These are phyloP conservation scores for Pythium rhizo-oryzae DNA, from an alignment of 352 stramenopile genomes.

Conservation along the genomic window DNA sequence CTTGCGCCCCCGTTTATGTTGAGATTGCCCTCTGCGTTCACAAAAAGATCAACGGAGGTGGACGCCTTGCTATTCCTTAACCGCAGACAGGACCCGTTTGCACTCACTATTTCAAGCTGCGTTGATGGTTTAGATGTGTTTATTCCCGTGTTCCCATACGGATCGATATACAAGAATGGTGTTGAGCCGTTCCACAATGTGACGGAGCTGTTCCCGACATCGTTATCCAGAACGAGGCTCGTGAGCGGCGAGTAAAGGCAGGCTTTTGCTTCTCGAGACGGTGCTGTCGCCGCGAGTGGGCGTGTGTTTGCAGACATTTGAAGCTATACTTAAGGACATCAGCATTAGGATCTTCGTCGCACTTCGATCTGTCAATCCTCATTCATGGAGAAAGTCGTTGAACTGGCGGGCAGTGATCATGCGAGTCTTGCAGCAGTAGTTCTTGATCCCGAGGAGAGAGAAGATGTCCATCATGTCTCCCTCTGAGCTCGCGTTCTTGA, in stretches of 20 bases:
- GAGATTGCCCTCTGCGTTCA: too few species aligned
- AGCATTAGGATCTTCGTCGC: too few species aligned
- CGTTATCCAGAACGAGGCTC: background rate
- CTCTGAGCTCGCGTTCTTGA: slow-evolving; percentile 2
- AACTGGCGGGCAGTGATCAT: slow-evolving; percentile 7
- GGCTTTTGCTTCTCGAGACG: too few species aligned
- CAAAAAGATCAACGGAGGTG: too few species aligned
- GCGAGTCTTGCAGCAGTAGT: slow-evolving; percentile 11
- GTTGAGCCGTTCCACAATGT: background rate
- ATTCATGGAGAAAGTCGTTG: slow-evolving; percentile 6
- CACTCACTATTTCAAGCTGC: background rate
- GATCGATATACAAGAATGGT: background rate
- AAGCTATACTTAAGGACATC: too few species aligned
- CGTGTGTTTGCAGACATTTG: too few species aligned
- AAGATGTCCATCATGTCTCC: slow-evolving; percentile 6
- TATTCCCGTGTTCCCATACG: background rate
- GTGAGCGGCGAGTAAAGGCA: too few species aligned
- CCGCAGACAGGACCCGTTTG: background rate
- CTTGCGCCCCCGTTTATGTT: too few species aligned
- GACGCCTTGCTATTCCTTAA: background rate
- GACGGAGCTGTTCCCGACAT: background rate
- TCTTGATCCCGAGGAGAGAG: slow-evolving; percentile 5
- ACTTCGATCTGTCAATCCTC: too few species aligned
- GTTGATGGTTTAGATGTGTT: background rate
- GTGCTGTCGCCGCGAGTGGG: too few species aligned